Conservation (phyloP, 192 early-diverging fungal species). For the Physocladia obscura region DNA sequence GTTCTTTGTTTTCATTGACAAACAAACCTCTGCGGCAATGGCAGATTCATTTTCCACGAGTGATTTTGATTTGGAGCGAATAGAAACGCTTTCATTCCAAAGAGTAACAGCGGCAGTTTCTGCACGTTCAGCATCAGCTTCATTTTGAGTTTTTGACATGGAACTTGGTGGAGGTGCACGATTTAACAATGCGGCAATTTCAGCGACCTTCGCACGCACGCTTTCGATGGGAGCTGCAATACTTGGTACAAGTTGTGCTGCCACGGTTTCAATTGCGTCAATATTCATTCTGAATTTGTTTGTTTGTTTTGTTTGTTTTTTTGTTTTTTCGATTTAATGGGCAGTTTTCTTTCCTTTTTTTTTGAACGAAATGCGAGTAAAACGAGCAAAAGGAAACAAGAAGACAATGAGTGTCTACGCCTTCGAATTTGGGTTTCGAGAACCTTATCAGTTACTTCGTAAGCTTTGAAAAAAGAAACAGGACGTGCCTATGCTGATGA, state of each 20-base stretch:
- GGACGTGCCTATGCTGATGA: neutral
- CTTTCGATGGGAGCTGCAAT: neutral
- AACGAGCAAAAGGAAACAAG: conserved; percentile 79
- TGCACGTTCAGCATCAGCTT: neutral
- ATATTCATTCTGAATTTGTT: no score
- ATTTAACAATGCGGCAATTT: neutral
- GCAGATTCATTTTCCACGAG: neutral
- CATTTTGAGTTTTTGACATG: neutral
- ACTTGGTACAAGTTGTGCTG: neutral
- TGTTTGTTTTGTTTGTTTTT: no score
- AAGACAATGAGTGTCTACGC: conserved; percentile 80
- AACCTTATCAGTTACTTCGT: conserved; percentile 89
- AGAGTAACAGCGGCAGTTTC: conserved; percentile 8
- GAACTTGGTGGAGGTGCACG: neutral
- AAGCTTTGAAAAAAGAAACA: conserved; percentile 7
- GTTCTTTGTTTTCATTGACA: neutral
- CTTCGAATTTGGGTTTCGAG: conserved; percentile 79
- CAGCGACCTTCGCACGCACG: neutral
- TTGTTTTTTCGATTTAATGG: no score
- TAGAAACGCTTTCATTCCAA: conserved; percentile 16
- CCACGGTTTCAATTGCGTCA: neutral
- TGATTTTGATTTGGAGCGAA: neutral
- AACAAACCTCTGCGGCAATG: neutral
- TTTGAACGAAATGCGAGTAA: conserved; percentile 69
- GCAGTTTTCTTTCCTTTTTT: conserved; percentile 6